Conservation (phyloP, 257 asterid species). For the Voacanga thouarsii region DNA sequence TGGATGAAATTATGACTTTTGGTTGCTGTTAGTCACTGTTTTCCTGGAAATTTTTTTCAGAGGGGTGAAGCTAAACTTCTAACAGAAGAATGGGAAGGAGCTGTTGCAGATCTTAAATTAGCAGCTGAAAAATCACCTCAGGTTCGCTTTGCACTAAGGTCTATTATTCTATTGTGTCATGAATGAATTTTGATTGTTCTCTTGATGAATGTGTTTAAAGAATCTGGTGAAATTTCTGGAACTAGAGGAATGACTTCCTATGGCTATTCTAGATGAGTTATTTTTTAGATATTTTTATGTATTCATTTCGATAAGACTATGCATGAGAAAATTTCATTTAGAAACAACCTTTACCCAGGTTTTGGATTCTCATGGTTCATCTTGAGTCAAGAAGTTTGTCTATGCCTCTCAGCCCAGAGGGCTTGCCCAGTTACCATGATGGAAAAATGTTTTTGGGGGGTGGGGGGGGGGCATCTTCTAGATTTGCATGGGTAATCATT, state of each 20-base stretch:
- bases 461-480: background rate
- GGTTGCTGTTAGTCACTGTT: background rate
- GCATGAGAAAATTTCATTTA: background rate
- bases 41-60: constrained; percentile 30
- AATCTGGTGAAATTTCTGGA: background rate
- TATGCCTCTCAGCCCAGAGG: background rate
- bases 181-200: background rate
- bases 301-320: background rate
- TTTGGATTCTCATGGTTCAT: background rate
- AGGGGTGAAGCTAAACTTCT: constrained; percentile 95
- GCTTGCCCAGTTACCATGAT: background rate
- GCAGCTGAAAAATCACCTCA: constrained; percentile 93
- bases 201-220: background rate
- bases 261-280: background rate
- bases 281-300: background rate
- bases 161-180: background rate
- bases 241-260: background rate
- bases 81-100: constrained; percentile 94
- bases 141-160: constrained; percentile 38
- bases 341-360: background rate
- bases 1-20: background rate
- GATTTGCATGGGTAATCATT: background rate
- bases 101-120: constrained; percentile 79
- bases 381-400: background rate
- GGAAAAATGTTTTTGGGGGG: too few relatives aligned